Evolutionary conservation across 768 basidiomycete species (phyloP).

Genomic region (Dendrothele bispora): DNA sequence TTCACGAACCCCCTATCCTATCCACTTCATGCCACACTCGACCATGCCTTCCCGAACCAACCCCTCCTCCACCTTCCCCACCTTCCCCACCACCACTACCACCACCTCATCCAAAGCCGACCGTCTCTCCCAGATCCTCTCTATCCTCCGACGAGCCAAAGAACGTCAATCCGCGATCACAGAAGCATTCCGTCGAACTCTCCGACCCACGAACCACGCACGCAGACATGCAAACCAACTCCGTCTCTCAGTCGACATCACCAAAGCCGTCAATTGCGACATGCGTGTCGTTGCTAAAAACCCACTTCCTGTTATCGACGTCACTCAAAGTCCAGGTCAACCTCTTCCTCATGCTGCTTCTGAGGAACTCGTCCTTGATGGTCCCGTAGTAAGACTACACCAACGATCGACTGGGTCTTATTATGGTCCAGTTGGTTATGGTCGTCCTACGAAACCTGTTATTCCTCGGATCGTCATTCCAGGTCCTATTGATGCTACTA

Average conservation of each 20-base stretch:
- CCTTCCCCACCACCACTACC: conserved; percentile 28
- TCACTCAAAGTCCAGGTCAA: conserved; percentile 15
- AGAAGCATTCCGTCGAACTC: conserved; percentile 31
- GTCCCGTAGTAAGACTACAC: conserved; percentile 9
- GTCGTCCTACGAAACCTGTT: not conserved
- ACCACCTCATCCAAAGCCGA: too few relatives aligned
- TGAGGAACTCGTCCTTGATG: conserved; percentile 16
- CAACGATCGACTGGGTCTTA: too few relatives aligned
- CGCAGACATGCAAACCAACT: conserved; percentile 43
- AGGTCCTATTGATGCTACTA: too few relatives aligned
- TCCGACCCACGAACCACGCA: conserved; percentile 44
- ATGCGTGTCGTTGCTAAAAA: conserved; percentile 35
- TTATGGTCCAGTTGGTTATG: too few relatives aligned
- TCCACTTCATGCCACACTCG: not conserved
- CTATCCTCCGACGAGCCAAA: conserved; percentile 44
- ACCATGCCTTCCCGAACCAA: conserved; percentile 3
- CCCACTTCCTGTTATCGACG: conserved; percentile 38
- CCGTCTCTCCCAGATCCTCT: too few relatives aligned
- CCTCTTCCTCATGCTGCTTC: not conserved
- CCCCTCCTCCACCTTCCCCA: conserved; percentile 5
- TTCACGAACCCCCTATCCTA: not conserved
- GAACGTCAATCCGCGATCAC: conserved; percentile 39
- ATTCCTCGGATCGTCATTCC: conserved; percentile 6
- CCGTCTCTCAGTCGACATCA: conserved; percentile 45
- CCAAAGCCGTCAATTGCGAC: conserved; percentile 39